Percentiles rank a stretch among this genome's conserved stretches.
Conservation (phyloP, 2,329 filamentous ascomycete species). For the Chaetomiaceae sp. region DNA sequence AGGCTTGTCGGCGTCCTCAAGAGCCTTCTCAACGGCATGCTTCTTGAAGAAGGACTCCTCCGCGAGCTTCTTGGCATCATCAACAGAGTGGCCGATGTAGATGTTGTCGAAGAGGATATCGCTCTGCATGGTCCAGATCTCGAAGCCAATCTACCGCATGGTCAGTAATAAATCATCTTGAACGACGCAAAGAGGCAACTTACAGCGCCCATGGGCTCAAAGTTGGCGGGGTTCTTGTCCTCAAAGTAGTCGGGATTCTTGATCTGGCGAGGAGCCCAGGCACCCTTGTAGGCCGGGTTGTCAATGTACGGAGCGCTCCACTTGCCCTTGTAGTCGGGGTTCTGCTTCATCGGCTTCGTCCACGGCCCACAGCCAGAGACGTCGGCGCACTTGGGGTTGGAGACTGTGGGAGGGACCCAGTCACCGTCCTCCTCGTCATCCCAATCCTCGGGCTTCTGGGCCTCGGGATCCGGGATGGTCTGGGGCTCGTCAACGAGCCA, state of each 20-base stretch:
- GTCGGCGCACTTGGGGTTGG: slow-evolving; percentile 95
- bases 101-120: slow-evolving; percentile 99
- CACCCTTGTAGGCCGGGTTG: slow-evolving; percentile 97
- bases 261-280: slow-evolving; percentile 93
- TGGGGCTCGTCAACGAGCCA: slow-evolving; percentile 90
- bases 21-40: slow-evolving; percentile 73
- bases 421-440: slow-evolving; percentile 99
- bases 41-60: slow-evolving; percentile 89
- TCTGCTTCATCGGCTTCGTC: slow-evolving; percentile 87
- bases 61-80: slow-evolving; percentile 85
- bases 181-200: slow-evolving; percentile 40
- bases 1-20: slow-evolving; percentile 75
- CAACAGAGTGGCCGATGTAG: slow-evolving; percentile 96
- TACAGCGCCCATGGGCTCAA: slow-evolving; percentile 96
- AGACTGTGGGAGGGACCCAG: slow-evolving; percentile 83
- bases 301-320: slow-evolving; percentile 91
- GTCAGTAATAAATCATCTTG: slow-evolving; percentile 8
- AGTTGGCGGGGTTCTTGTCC: slow-evolving; percentile 94
- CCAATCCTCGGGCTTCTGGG: slow-evolving; percentile 98
- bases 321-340: slow-evolving; percentile 98
- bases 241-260: slow-evolving; percentile 94
- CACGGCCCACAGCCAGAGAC: slow-evolving; percentile 91
- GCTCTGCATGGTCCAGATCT: slow-evolving; percentile 99
- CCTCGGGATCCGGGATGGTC: slow-evolving; percentile 85
- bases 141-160: slow-evolving; percentile 75